Evolutionary conservation across 805 yeast genomes (phyloP), one percentile per base, ranked within the genome.

Genomic region (Nematodospora valgi): DNA sequence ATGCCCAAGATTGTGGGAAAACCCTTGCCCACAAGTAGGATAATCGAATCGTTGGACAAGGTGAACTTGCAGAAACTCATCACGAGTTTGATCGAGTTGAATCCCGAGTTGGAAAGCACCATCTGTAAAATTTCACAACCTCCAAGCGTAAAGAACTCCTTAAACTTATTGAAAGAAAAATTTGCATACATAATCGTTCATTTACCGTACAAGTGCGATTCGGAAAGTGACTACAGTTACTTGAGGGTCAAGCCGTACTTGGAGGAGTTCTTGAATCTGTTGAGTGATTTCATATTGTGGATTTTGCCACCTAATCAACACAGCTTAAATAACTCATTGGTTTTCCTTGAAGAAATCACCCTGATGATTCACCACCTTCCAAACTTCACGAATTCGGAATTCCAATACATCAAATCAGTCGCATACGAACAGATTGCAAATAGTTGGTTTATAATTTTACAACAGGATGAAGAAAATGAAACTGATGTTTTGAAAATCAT

Each of bases 191-290:
- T 85, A 18, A 47, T 61, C 14, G 54, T 55, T 7, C 68, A 72
- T 40, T 58, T 87, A 44, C 96, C 96, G 1, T 86, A 83, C 55
- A 80, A 80, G 45, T 86, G 86, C 43, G 88, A 84, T 47, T 67
- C 72, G 7, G 67, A 73, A 23, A 76, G 83, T 30, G 95, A 86
- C 55, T 86, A 86, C 51, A 78, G 89, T 4, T 86, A 77, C 54
- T 59, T 83, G 38, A 68, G 95, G 38, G 84, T 87, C 23, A 78
- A 83, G 49, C 75, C 82, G 5, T 59, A 66, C 39, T 71, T 85
- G 42, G 74, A 74, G 39, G 93, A 83, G 46, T 85, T 86, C 46
- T 71, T 84, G 40, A 68, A 70, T 42, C 78, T 86, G 15, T 62
- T 87, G 35, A 76, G 84, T 12, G 96, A 86, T 56, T 86, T 81